Base-by-base conservation (phyloP, 192 early-diverging fungal species). In the Podila epigama region DNA sequence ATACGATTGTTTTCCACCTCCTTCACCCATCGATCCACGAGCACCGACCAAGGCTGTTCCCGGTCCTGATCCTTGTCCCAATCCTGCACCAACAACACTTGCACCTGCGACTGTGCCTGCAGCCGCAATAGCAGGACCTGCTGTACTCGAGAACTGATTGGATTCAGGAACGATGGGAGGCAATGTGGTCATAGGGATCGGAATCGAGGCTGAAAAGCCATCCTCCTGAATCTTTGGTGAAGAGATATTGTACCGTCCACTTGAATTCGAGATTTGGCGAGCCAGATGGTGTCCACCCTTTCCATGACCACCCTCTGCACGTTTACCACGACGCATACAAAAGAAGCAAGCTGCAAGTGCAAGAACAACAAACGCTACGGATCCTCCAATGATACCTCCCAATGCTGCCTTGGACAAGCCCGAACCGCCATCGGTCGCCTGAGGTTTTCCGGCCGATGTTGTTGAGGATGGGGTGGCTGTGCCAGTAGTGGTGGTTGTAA, bases 161-260 rank as follows among this genome's bases (percentile, higher is more conserved):
- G 63, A 15, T 33, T 64, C 36, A 32, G 44, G 20, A 29, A 68
- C n/a, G 25, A 48, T 48, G 12, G 73, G 51, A 48, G 66, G 60
- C 32, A 75, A 28, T 5, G 59, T 63, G 15, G 61, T 68, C 73
- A 77, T 63, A 37, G 73, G 73, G 33, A 77, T 77, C 2, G 73
- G 66, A 32, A 42, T 44, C 2, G 63, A 10, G 34, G 71, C 36
- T 25, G 44, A 20, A 22, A 68, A 59, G 29, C 60, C 66, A 35
- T 77, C 55, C 5, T 77, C 73, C 56, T 77, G 73, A 52, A 77
- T 37, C 48, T 77, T 77, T n/a, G n/a, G n/a, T n/a, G n/a, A n/a
- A n/a, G n/a, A n/a, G n/a, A n/a, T n/a, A n/a, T n/a, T n/a, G n/a
- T n/a, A n/a, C n/a, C n/a, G n/a, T n/a, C n/a, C n/a, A n/a, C n/a